phyloP scores from a whole-genome alignment of 768 basidiomycete genomes.

The Astraeus odoratus region DNA sequence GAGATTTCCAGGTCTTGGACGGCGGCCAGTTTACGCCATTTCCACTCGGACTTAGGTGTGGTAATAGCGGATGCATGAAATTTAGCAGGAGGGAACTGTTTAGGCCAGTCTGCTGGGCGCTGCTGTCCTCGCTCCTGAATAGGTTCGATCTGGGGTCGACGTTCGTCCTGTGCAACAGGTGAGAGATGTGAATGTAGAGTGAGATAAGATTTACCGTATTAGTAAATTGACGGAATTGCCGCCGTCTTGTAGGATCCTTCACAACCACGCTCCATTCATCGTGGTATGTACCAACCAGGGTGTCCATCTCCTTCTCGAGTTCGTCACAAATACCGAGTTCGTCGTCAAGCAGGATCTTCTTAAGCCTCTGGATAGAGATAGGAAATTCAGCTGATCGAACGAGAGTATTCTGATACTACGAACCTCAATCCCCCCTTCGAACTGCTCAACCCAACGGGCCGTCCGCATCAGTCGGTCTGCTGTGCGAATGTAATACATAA shows the following conservation, averaged over 20 bases:
- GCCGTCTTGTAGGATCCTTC: slow-evolving; percentile 40
- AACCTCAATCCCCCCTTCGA: slow-evolving; percentile 63
- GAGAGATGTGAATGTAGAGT: background rate
- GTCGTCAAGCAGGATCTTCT: slow-evolving; percentile 59
- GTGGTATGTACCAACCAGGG: slow-evolving; percentile 56
- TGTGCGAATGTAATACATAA: slow-evolving; percentile 64
- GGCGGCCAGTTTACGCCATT: slow-evolving; percentile 46
- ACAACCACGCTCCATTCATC: slow-evolving; percentile 69
- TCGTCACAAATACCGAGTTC: slow-evolving; percentile 66
- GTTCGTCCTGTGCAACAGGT: slow-evolving; percentile 28
- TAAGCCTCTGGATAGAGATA: slow-evolving; percentile 41
- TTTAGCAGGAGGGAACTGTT: slow-evolving; percentile 43
- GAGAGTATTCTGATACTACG: background rate
- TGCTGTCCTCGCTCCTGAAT: slow-evolving; percentile 56
- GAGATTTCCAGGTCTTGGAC: slow-evolving; percentile 43
- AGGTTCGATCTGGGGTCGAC: slow-evolving; percentile 38
- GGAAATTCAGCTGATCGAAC: background rate
- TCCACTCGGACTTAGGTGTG: slow-evolving; percentile 46
- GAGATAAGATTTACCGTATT: slow-evolving; percentile 39
- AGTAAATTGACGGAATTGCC: slow-evolving; percentile 56
- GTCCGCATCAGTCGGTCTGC: slow-evolving; percentile 69
- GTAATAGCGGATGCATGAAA: slow-evolving; percentile 32
- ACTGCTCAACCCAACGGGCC: slow-evolving; percentile 64
- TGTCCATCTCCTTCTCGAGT: slow-evolving; percentile 59
- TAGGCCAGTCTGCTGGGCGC: slow-evolving; percentile 66